A percentile compares a stretch with the other conserved stretches of the same genome.
phyloP scores from a whole-genome alignment of 2,329 filamentous ascomycete species.

The Arthrinium puccinioides region DNA sequence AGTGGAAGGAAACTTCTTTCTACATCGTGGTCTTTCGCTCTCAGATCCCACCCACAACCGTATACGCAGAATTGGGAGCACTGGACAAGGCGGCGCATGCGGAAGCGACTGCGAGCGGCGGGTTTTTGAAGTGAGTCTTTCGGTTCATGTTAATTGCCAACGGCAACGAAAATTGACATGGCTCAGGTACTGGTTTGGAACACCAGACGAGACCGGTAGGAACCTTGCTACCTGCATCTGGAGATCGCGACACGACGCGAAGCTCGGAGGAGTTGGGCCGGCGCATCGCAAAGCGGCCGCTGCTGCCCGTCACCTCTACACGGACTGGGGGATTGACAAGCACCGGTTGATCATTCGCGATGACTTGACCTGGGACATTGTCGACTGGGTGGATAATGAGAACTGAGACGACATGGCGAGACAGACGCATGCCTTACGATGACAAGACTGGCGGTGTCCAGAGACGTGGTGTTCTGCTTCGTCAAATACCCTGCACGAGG shows the following conservation, averaged over 20 bases:
- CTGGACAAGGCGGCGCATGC: constrained; percentile 74
- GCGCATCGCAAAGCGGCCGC: constrained; percentile 60
- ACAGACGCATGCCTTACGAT: too few species aligned
- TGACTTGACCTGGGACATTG: constrained; percentile 57
- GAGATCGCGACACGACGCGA: constrained; percentile 53
- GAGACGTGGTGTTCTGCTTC: too few species aligned
- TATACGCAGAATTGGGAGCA: constrained; percentile 59
- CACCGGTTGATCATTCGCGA: constrained; percentile 63
- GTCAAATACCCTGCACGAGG: too few species aligned
- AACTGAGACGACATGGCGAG: constrained; percentile 1
- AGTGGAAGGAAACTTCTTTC: constrained; percentile 59
- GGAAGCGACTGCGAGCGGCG: constrained; percentile 73
- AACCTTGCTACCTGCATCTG: constrained; percentile 79
- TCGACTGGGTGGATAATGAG: constrained; percentile 40
- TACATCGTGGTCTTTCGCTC: constrained; percentile 84
- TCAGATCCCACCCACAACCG: constrained; percentile 57
- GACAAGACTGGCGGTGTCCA: too few species aligned
- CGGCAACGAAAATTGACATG: too few species aligned
- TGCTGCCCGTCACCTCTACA: constrained; percentile 54
- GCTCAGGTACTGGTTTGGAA: constrained; percentile 78
- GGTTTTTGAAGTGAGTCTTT: constrained; percentile 63
- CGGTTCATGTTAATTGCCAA: too few species aligned
- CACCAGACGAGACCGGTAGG: constrained; percentile 57
- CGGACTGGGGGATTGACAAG: constrained; percentile 64
- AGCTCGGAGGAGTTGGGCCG: constrained; percentile 49